Conservation (phyloP, 768 basidiomycete genomes). For the Rhodotorula paludigena region DNA sequence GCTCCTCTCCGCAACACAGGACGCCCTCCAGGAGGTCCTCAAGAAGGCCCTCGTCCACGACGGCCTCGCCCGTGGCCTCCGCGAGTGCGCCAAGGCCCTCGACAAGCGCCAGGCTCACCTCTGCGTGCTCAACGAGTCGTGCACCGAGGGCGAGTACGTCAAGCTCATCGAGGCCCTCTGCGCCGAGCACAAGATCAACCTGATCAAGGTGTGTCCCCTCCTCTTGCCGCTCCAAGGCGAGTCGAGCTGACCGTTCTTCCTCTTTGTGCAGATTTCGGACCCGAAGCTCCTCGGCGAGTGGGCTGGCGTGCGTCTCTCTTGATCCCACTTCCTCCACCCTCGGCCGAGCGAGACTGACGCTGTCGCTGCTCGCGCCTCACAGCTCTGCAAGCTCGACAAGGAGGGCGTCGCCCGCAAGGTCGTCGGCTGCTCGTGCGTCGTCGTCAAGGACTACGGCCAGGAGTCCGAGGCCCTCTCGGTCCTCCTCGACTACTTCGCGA, state of each 20-base stretch:
- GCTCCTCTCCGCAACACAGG: too few relatives aligned
- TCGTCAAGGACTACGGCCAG: constrained; percentile 94
- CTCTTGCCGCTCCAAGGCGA: not conserved
- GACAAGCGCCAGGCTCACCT: constrained; percentile 98
- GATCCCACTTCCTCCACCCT: not conserved
- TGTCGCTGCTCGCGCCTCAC: not conserved
- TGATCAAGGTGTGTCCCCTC: constrained; percentile 68
- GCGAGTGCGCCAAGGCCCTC: constrained; percentile 94
- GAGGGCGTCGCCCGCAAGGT: constrained; percentile 98
- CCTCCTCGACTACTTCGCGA: constrained; percentile 93
- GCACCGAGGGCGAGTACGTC: constrained; percentile 98
- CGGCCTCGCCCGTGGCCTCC: constrained; percentile 94
- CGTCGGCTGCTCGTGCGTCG: constrained; percentile 59
- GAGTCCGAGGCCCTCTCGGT: constrained; percentile 73
- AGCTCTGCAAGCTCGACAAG: constrained; percentile 99
- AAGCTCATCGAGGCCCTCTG: constrained; percentile 99
- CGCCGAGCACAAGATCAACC: constrained; percentile 97
- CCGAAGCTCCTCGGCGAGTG: constrained; percentile 96
- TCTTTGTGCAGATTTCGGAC: constrained; percentile 56
- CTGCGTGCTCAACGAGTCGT: constrained; percentile 97
- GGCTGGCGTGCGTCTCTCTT: constrained; percentile 52
- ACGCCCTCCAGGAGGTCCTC: constrained; percentile 76
- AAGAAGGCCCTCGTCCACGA: constrained; percentile 98
- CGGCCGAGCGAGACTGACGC: too few relatives aligned
- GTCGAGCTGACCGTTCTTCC: constrained; percentile 44